Conservation (phyloP, 192 early-diverging fungal genomes). For the Linderina pennispora region DNA sequence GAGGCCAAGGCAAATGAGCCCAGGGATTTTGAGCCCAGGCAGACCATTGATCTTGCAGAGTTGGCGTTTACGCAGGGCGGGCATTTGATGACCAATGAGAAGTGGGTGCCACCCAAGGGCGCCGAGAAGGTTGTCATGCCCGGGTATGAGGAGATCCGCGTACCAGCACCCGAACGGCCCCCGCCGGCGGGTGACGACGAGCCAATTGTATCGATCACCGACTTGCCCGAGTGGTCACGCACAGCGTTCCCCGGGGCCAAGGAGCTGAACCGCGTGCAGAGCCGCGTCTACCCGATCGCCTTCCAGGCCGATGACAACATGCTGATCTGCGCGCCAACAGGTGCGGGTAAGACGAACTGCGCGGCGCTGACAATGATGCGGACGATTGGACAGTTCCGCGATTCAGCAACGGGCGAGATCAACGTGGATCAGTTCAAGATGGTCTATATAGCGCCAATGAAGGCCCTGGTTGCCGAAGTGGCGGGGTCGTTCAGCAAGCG, state of each 20-base stretch:
- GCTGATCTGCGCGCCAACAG: conserved; percentile 97
- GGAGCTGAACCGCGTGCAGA: conserved; percentile 87
- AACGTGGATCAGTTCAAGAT: conserved; percentile 89
- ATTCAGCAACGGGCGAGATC: conserved; percentile 65
- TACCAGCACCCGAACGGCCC: conserved; percentile 76
- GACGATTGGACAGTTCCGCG: conserved; percentile 75
- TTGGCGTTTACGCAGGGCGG: conserved; percentile 89
- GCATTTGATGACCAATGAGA: conserved; percentile 98
- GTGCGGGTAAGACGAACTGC: conserved; percentile 97
- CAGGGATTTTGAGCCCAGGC: conserved; percentile 17
- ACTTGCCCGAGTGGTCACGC: conserved; percentile 78
- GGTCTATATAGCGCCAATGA: conserved; percentile 99
- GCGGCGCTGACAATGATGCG: conserved; percentile 94
- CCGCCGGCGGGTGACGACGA: conserved; percentile 57
- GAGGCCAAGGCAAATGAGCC: neutral
- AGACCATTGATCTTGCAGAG: conserved; percentile 67
- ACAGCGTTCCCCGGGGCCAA: conserved; percentile 62
- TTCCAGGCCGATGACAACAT: conserved; percentile 89
- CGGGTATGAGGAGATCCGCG: conserved; percentile 93
- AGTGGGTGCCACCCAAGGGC: conserved; percentile 84
- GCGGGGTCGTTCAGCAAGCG: conserved; percentile 80
- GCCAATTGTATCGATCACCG: conserved; percentile 54
- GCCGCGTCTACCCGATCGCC: conserved; percentile 78
- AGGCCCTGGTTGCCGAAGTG: conserved; percentile 98
- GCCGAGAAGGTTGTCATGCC: conserved; percentile 84